A percentile compares a stretch with the other conserved stretches of the same genome.
phyloP scores from a whole-genome alignment of 768 basidiomycete genomes.

The Strobilomyces dryophilus region DNA sequence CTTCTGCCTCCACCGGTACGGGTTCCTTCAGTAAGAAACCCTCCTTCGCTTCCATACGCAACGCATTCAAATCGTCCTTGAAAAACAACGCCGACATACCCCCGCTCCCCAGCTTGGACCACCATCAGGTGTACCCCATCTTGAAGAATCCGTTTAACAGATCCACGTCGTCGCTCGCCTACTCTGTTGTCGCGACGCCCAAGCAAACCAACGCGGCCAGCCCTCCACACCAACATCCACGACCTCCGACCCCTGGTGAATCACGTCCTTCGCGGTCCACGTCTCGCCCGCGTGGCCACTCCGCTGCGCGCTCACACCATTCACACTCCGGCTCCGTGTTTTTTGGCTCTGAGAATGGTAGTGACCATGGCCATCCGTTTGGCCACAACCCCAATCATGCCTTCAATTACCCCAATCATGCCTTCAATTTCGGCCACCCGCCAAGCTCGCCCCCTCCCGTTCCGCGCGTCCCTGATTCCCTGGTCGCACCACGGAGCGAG shows the following conservation, averaged over 20 bases:
- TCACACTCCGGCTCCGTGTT: constrained; percentile 75
- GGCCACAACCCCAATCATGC: constrained; percentile 26
- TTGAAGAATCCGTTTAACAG: constrained; percentile 82
- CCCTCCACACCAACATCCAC: constrained; percentile 43
- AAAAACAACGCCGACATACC: constrained; percentile 61
- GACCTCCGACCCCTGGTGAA: constrained; percentile 59
- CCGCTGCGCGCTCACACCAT: constrained; percentile 66
- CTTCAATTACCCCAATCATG: constrained; percentile 21
- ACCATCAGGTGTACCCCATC: constrained; percentile 58
- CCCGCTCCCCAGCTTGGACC: constrained; percentile 69
- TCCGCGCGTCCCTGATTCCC: constrained; percentile 67
- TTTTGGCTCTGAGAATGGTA: constrained; percentile 65
- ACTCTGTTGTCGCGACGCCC: constrained; percentile 38
- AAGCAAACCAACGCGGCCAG: constrained; percentile 43
- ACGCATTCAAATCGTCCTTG: constrained; percentile 67
- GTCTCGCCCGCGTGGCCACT: constrained; percentile 54
- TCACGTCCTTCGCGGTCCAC: constrained; percentile 29
- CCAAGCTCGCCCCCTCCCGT: constrained; percentile 70
- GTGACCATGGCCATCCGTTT: constrained; percentile 54
- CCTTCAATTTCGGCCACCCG: constrained; percentile 22
- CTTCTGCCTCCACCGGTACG: constrained; percentile 13
- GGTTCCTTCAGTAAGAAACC: constrained; percentile 68
- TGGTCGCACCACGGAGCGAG: constrained; percentile 48
- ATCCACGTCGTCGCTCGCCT: constrained; percentile 69
- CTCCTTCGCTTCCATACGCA: constrained; percentile 82